These are phyloP conservation scores for Mycogone perniciosa DNA, from an alignment of 2,329 filamentous ascomycete genomes.

Conservation along the genomic window DNA sequence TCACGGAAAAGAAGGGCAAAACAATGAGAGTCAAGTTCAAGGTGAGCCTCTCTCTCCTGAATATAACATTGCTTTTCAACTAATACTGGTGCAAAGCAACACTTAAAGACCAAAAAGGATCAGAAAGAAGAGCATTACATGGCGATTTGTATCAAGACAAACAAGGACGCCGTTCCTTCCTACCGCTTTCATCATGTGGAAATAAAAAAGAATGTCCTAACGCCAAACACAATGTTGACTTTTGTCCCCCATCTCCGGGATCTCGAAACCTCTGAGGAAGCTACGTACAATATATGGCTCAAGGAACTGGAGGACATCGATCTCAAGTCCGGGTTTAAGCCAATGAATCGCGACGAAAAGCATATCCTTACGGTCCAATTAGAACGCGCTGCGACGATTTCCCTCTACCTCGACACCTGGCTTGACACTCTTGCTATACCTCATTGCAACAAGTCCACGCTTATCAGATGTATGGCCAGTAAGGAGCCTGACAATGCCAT, in stretches of 20 bases:
- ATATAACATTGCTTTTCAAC: conserved; percentile 2
- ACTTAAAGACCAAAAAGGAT: conserved; percentile 38
- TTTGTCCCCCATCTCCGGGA: conserved; percentile 56
- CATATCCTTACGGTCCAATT: conserved; percentile 42
- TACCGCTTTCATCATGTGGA: conserved; percentile 56
- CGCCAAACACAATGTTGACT: conserved; percentile 53
- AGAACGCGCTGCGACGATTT: conserved; percentile 46
- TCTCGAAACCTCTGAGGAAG: conserved; percentile 49
- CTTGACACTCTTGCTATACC: conserved; percentile 43
- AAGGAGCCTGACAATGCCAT: conserved; percentile 42
- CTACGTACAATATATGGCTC: conserved; percentile 50
- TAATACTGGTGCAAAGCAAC: conserved; percentile 33
- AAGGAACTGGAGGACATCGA: conserved; percentile 53
- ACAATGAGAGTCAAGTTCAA: conserved; percentile 47
- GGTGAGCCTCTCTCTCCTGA: conserved; percentile 26
- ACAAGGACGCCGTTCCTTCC: conserved; percentile 46
- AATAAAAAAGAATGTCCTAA: conserved; percentile 53
- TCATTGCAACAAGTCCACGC: conserved; percentile 44
- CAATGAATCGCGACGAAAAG: conserved; percentile 47
- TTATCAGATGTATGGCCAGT: conserved; percentile 48
- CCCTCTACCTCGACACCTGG: conserved; percentile 50
- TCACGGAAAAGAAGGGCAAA: conserved; percentile 29
- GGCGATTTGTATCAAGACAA: conserved; percentile 42
- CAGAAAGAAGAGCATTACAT: conserved; percentile 35
- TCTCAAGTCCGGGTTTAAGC: conserved; percentile 50